A percentile compares a stretch with the other conserved stretches of the same genome.
Conservation (phyloP, 345 rosid species). For the Lepidium africanum region DNA sequence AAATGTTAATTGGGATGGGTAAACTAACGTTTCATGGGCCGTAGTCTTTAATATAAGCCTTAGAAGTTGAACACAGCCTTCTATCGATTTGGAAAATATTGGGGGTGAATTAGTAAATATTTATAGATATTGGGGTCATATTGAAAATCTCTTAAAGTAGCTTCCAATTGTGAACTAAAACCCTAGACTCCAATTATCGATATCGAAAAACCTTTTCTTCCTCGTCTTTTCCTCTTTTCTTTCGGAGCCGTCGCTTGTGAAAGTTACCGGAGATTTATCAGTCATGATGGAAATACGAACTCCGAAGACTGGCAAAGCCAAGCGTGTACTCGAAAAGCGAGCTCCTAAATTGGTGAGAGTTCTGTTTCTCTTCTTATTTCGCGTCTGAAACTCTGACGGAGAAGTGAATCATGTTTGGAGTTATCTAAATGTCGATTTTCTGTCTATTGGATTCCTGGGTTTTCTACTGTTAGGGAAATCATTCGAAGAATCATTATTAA, state of each 20-base stretch:
- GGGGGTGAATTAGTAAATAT: not conserved
- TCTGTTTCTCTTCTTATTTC: not conserved
- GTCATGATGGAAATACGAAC: constrained; percentile 54
- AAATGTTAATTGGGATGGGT: not conserved
- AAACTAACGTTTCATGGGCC: not conserved
- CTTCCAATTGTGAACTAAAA: constrained; percentile 11
- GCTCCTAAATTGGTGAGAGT: constrained; percentile 75
- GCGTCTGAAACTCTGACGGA: not conserved
- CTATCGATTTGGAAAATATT: not conserved
- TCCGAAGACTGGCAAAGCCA: constrained; percentile 43
- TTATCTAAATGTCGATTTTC: not conserved
- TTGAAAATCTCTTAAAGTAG: not conserved
- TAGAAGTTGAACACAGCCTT: too few species aligned
- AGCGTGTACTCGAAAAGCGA: constrained; percentile 64
- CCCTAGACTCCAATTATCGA: constrained; percentile 9
- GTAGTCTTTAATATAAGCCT: too few species aligned
- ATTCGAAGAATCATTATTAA: not conserved
- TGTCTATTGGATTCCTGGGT: not conserved
- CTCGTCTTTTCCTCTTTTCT: not conserved
- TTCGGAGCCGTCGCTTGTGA: constrained; percentile 10
- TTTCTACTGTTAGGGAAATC: not conserved
- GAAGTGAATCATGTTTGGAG: not conserved
- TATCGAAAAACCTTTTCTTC: not conserved
- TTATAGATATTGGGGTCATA: not conserved
- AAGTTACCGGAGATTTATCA: constrained; percentile 9